phyloP scores from a whole-genome alignment of 495 filamentous ascomycete species.

The Aspergillus funiculosus region DNA sequence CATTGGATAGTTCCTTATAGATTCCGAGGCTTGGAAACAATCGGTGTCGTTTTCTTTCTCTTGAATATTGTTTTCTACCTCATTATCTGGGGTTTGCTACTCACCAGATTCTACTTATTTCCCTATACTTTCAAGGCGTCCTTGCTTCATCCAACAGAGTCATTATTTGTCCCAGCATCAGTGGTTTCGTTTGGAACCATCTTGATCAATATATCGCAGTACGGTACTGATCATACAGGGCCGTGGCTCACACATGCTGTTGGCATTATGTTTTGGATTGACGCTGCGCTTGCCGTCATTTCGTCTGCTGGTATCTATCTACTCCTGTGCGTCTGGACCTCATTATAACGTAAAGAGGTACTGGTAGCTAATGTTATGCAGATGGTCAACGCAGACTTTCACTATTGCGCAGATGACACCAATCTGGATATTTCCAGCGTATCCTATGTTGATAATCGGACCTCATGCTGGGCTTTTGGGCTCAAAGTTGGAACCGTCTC shows the following conservation, averaged over 20 bases:
- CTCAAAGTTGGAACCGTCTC: slow-evolving; percentile 37
- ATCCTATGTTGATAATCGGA: slow-evolving; percentile 74
- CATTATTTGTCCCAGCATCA: slow-evolving; percentile 69
- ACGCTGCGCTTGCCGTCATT: slow-evolving; percentile 56
- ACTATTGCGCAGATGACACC: slow-evolving; percentile 86
- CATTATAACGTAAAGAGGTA: neutral
- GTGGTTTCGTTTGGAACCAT: slow-evolving; percentile 71
- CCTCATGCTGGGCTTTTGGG: slow-evolving; percentile 67
- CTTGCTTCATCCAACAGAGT: slow-evolving; percentile 72
- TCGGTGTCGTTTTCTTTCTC: slow-evolving; percentile 70
- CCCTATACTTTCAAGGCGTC: slow-evolving; percentile 67
- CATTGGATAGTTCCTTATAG: slow-evolving; percentile 56
- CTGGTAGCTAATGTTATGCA: slow-evolving; percentile 25
- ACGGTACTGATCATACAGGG: slow-evolving; percentile 61
- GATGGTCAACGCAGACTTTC: slow-evolving; percentile 67
- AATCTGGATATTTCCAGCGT: slow-evolving; percentile 87
- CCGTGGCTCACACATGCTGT: slow-evolving; percentile 62
- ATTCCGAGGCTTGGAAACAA: slow-evolving; percentile 60
- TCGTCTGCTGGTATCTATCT: slow-evolving; percentile 68
- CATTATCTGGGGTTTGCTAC: slow-evolving; percentile 60
- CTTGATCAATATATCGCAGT: slow-evolving; percentile 73
- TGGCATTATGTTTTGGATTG: slow-evolving; percentile 67
- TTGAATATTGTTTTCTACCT: slow-evolving; percentile 69
- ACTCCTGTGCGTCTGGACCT: slow-evolving; percentile 47
- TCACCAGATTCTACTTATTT: slow-evolving; percentile 62